These are phyloP conservation scores for Paulownia fortunei DNA, from an alignment of 257 asterid genomes.

Conservation along the genomic window DNA sequence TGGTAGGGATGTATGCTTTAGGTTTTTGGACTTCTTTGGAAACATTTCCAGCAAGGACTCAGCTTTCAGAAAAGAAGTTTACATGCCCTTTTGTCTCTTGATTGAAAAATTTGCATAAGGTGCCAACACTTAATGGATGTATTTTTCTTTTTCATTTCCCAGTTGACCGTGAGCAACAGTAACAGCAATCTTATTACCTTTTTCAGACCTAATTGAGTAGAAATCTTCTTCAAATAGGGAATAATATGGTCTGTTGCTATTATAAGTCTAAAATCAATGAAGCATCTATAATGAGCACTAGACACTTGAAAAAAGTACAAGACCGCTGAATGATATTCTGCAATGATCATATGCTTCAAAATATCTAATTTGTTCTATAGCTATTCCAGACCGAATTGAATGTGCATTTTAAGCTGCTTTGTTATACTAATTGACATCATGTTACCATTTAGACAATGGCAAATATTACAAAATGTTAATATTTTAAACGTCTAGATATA, in stretches of 20 bases:
- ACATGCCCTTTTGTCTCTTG: too few species aligned
- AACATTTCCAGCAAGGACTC: too few species aligned
- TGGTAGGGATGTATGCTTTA: neutral
- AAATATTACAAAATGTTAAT: neutral
- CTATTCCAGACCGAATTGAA: neutral
- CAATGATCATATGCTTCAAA: neutral
- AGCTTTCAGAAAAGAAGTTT: too few species aligned
- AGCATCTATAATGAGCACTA: neutral
- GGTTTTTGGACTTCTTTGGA: neutral
- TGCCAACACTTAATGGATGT: neutral
- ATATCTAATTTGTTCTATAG: neutral
- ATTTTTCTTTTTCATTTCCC: neutral
- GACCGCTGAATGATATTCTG: neutral
- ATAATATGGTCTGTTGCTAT: too few species aligned
- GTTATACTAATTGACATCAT: constrained; percentile 15
- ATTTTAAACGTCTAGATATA: neutral
- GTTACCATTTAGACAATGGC: neutral
- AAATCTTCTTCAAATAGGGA: too few species aligned
- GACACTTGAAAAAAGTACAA: neutral
- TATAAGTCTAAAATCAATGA: constrained; percentile 1
- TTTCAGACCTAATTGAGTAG: too few species aligned
- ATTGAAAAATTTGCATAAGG: neutral
- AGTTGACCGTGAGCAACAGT: neutral
- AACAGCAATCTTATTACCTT: neutral
- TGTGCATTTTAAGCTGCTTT: constrained; percentile 16